Base-by-base conservation (phyloP, 2,329 filamentous ascomycete genomes). In the Fusarium cicatricum region DNA sequence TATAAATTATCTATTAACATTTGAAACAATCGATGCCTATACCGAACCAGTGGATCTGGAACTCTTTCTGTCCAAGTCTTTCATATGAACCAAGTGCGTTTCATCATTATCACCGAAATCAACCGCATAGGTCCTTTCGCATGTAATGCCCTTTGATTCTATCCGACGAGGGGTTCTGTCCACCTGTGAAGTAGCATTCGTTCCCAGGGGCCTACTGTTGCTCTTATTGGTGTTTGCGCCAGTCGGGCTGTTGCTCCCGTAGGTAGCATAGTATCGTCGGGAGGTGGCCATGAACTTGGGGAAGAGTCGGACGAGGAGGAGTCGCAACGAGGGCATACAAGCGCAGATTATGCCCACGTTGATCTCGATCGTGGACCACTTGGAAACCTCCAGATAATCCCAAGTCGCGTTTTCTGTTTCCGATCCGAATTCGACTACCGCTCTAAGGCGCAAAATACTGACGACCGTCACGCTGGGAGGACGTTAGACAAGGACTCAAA, bases 311-410 rank as follows among this genome's bases (percentile, higher is more conserved):
- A 75, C 70, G 3, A 78, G 66, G 0, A 77, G 57, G 5, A 74
- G 64, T 9, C 74, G 68, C 3, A 78, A 48, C 0, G 74, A 68
- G 0, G 76, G 76, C 69, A 78, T 64, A 39, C 75, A 78, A 9
- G 71, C 73, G 52, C 76, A 76, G 9, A 78, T 73, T 11, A 77
- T 70, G 33, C 71, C 75, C 14, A 75, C 69, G 49, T 74, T 74
- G 52, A 75, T 72, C 52, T 78, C 76, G 19, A 78, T 66, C 0
- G 66, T 71, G 0, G 75, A 77, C 74, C 72, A 77, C 16, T 69
- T 57, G 5, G 66, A 69, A 0, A 75, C 58, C 4, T 66, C 72
- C 14, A 69, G 65, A 6, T 64, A 71, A 11, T 74, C 69, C 74
- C 74, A 77, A 0, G 75, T 75, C 0, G 70, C 66, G 38, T 77